Conservation (phyloP, 192 early-diverging fungal species). For the Backusella morwellensis region DNA sequence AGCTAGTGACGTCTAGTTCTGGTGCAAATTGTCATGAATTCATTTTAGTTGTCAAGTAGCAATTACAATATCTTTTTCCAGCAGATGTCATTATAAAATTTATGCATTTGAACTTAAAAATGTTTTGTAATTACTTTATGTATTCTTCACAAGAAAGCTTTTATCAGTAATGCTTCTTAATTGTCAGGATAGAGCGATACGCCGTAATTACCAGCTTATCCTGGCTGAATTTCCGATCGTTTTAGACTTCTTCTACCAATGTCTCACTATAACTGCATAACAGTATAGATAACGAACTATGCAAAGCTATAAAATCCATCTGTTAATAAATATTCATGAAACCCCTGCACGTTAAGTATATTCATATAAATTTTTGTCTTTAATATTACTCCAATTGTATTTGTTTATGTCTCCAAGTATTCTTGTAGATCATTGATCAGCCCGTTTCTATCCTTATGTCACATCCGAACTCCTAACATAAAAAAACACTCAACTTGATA, state of each 20-base stretch:
- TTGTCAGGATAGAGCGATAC: background rate
- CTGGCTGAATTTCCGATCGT: background rate
- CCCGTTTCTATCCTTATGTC: background rate
- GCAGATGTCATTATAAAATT: background rate
- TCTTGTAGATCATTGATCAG: slow-evolving; percentile 2
- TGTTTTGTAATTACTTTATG: background rate
- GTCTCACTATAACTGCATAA: background rate
- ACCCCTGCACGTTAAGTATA: background rate
- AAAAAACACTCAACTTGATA: background rate
- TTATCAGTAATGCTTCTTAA: background rate
- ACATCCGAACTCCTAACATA: background rate
- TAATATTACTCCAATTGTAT: background rate
- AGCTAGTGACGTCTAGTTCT: background rate
- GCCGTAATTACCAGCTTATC: background rate
- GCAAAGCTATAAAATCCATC: background rate
- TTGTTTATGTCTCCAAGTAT: background rate
- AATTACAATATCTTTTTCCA: background rate
- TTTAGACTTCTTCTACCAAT: background rate
- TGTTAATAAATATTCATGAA: background rate
- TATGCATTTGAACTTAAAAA: background rate
- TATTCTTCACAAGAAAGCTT: background rate
- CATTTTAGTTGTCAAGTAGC: background rate
- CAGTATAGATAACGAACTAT: background rate
- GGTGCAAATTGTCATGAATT: background rate
- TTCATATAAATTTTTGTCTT: background rate